phyloP scores from a whole-genome alignment of 208 protist genomes.

The Leishmania lainsoni region DNA sequence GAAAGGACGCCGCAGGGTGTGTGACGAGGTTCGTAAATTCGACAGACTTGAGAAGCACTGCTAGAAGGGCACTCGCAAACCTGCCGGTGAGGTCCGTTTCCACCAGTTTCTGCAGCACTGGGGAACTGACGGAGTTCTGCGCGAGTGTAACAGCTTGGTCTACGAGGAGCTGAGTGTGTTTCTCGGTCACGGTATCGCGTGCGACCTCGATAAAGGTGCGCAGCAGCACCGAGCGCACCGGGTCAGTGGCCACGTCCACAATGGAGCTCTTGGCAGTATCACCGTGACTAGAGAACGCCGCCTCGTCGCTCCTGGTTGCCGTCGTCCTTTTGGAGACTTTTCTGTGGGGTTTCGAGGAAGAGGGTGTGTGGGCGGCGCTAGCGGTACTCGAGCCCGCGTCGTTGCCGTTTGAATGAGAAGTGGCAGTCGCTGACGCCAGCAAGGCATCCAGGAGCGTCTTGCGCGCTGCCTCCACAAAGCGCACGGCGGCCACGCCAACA shows the following conservation, averaged over 20 bases:
- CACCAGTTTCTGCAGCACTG: slow-evolving; percentile 84
- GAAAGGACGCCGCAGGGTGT: slow-evolving; percentile 63
- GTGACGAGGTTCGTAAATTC: slow-evolving; percentile 47
- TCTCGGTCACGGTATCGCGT: slow-evolving; percentile 25
- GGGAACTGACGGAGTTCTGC: slow-evolving; percentile 67
- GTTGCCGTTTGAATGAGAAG: not conserved
- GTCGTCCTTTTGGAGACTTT: slow-evolving; percentile 6
- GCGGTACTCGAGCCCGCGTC: not conserved
- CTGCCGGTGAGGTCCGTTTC: slow-evolving; percentile 42
- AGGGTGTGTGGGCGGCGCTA: not conserved
- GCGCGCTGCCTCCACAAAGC: slow-evolving; percentile 38
- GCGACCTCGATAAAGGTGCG: slow-evolving; percentile 71
- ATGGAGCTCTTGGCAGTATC: slow-evolving; percentile 24
- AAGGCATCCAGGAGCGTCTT: slow-evolving; percentile 15
- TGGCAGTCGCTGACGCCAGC: not conserved
- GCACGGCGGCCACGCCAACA: slow-evolving; percentile 38
- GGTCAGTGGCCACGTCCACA: slow-evolving; percentile 50
- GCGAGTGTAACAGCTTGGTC: slow-evolving; percentile 48
- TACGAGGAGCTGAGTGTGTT: slow-evolving; percentile 26
- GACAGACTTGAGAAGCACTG: slow-evolving; percentile 30
- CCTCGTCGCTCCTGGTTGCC: not conserved
- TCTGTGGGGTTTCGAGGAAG: not conserved
- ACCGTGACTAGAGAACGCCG: not conserved
- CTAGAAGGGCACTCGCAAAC: slow-evolving; percentile 28
- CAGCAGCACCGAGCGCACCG: slow-evolving; percentile 74